Base-by-base conservation (phyloP, 352 stramenopile species). In the Blastocystis hominis region DNA sequence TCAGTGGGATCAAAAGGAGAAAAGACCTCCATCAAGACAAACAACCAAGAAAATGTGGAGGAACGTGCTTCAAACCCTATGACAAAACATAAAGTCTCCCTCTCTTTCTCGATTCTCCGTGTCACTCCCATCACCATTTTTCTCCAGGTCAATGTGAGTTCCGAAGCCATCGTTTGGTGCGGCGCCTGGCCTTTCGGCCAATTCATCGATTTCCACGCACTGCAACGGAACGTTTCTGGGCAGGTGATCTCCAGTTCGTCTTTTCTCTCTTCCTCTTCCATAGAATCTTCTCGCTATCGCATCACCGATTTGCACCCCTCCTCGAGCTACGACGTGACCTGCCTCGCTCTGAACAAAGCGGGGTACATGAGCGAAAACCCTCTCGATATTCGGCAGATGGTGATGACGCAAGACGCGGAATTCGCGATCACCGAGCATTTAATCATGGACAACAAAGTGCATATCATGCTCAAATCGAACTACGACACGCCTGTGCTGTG, bases 281-380 rank as follows among this genome's bases (percentile, higher is more conserved):
- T 38, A 80, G 70, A 64, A 24, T 66, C 70, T 2, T 15, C 15
- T 9, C 63, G 63, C 40, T 62, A 46, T 40, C 70, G n/a, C 13
- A 20, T 80, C 34, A 47, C 70, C 1, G 30, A 24, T 15, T 44
- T 80, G 6, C 20, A 40, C 6, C 70, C 70, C 1, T 80, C 70
- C 24, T 64, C 70, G 13, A 47, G 13, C 3, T 80, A 80, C 47
- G 70, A 80, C 30, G 54, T 66, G 20, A 80, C 70, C 4, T 80
- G 70, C 70, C 36, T 80, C 10, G 70, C 38, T n/a, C n/a, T 64
- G 42, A 20, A 20, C 5, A 20, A 44, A 10, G 36, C 24, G 3
- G 50, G 42, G 13, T 80, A 64, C 70, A 80, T 80, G 70, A 61
- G 24, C 24, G 70, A 80, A 44, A 56, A 80, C 53, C 70, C 70